These are phyloP conservation scores for Suillus spraguei DNA, from an alignment of 768 basidiomycete species.

Conservation along the genomic window DNA sequence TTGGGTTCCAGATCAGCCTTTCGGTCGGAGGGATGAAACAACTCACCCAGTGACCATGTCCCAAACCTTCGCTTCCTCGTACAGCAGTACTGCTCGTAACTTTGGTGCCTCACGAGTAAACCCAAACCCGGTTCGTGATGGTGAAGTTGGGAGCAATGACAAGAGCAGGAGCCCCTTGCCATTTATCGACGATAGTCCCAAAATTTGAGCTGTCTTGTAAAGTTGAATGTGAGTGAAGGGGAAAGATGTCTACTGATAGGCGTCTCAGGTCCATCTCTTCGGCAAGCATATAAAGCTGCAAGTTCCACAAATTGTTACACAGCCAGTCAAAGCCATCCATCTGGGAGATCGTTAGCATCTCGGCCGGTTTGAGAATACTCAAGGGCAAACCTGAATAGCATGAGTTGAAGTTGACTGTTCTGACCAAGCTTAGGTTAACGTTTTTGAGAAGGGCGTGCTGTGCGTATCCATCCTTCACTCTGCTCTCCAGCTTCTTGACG, in stretches of 20 bases:
- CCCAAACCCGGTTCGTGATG: slow-evolving; percentile 92
- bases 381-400: slow-evolving; percentile 79
- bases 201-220: slow-evolving; percentile 86
- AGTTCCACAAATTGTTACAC: slow-evolving; percentile 85
- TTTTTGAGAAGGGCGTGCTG: slow-evolving; percentile 44
- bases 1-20: slow-evolving; percentile 53
- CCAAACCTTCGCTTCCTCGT: slow-evolving; percentile 75
- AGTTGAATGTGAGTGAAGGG: slow-evolving; percentile 12
- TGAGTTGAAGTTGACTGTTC: slow-evolving; percentile 60
- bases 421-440: slow-evolving; percentile 72
- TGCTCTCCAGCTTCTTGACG: slow-evolving; percentile 48
- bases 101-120: slow-evolving; percentile 76
- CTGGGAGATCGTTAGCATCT: slow-evolving; percentile 37
- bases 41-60: slow-evolving; percentile 79
- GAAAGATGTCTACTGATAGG: slow-evolving; percentile 8
- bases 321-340: slow-evolving; percentile 86
- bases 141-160: slow-evolving; percentile 97
- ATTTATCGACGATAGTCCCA: slow-evolving; percentile 58
- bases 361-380: slow-evolving; percentile 1
- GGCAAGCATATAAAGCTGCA: slow-evolving; percentile 85
- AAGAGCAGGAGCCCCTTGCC: slow-evolving; percentile 73
- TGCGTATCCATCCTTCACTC: slow-evolving; percentile 59
- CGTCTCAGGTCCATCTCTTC: slow-evolving; percentile 96
- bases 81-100: slow-evolving; percentile 80
- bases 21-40: slow-evolving; percentile 57